Percentiles rank a stretch among this genome's conserved stretches.
These are phyloP conservation scores for Mycena venus DNA, from an alignment of 768 basidiomycete genomes.

Conservation along the genomic window DNA sequence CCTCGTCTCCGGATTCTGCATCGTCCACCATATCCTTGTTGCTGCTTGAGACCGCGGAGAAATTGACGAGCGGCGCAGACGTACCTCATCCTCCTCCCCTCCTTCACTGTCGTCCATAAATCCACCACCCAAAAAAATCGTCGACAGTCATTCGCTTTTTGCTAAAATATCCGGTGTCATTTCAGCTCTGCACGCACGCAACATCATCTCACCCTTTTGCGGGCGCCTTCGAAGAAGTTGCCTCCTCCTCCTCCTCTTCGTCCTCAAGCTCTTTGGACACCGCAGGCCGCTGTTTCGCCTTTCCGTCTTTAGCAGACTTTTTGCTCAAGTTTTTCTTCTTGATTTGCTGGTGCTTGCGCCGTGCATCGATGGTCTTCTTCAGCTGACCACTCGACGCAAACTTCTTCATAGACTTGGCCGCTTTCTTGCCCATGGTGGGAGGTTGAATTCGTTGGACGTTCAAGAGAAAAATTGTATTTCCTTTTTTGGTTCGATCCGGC, in stretches of 20 bases:
- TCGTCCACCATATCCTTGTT: slow-evolving; percentile 42
- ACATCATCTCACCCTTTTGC: slow-evolving; percentile 41
- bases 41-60: slow-evolving; percentile 6
- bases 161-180: slow-evolving; percentile 41
- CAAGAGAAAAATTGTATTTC: neutral
- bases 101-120: slow-evolving; percentile 79
- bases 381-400: slow-evolving; percentile 91
- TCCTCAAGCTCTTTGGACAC: slow-evolving; percentile 35
- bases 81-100: slow-evolving; percentile 51
- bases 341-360: slow-evolving; percentile 85
- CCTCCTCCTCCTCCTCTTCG: slow-evolving; percentile 46
- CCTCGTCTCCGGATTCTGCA: slow-evolving; percentile 47
- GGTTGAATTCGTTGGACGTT: neutral
- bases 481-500: neutral
- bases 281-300: slow-evolving; percentile 38
- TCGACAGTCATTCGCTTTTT: slow-evolving; percentile 78
- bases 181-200: neutral
- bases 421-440: slow-evolving; percentile 74
- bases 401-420: slow-evolving; percentile 86
- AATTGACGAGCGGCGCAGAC: neutral
- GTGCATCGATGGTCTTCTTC: slow-evolving; percentile 85
- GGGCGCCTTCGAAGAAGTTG: slow-evolving; percentile 40
- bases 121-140: slow-evolving; percentile 76
- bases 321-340: slow-evolving; percentile 79
- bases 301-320: slow-evolving; percentile 57